phyloP scores from a whole-genome alignment of 768 basidiomycete species.

The Kwoniella europaea region DNA sequence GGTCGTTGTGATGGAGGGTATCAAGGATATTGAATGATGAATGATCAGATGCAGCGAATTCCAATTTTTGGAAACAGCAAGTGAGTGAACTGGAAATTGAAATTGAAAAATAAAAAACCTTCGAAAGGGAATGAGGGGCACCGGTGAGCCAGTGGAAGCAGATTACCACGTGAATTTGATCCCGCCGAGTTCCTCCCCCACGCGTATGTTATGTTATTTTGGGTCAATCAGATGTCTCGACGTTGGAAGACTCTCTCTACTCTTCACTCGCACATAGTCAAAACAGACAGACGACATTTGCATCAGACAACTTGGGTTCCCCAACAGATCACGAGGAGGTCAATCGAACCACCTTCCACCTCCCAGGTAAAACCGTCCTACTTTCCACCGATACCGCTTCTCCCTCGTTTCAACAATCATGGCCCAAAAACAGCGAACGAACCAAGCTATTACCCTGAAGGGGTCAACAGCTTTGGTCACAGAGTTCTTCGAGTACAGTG shows the following conservation, averaged over 20 bases:
- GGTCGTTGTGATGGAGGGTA: not conserved
- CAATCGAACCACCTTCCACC: no score
- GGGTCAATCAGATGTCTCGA: no score
- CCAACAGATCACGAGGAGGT: no score
- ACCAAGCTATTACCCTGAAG: constrained; percentile 80
- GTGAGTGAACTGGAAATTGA: not conserved
- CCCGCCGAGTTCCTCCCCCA: not conserved
- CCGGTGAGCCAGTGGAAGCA: constrained; percentile 3
- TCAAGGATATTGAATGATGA: not conserved
- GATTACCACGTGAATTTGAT: not conserved
- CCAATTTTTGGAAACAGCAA: not conserved
- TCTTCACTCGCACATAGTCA: no score
- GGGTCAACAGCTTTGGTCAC: constrained; percentile 92
- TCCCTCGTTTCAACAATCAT: constrained; percentile 15
- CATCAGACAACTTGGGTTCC: no score
- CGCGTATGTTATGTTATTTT: constrained; percentile 16
- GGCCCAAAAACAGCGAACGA: constrained; percentile 56
- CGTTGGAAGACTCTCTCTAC: no score
- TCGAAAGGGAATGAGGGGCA: constrained; percentile 1
- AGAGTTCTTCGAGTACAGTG: constrained; percentile 99
- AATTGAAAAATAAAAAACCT: constrained; percentile 9
- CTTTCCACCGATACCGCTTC: not conserved
- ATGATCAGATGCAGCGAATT: no score
- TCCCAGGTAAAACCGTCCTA: no score
- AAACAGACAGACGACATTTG: no score